phyloP scores from a whole-genome alignment of 805 yeast genomes.

The Suhomyces vadensis region DNA sequence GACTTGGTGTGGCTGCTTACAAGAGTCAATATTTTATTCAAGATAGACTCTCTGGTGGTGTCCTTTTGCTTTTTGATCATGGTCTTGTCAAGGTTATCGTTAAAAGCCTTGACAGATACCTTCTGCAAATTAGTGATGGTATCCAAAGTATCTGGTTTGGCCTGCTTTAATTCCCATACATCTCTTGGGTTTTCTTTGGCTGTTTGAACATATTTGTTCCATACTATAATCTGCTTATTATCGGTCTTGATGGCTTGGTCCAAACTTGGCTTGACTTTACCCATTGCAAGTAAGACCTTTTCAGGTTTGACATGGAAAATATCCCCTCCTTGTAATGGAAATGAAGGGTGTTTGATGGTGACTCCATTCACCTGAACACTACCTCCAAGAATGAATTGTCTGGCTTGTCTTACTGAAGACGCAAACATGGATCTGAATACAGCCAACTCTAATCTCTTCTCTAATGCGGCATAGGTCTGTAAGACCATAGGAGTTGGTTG shows the following conservation, averaged over 20 bases:
- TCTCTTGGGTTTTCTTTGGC: constrained; percentile 59
- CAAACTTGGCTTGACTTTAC: constrained; percentile 77
- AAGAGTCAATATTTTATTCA: constrained; percentile 42
- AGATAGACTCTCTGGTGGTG: constrained; percentile 48
- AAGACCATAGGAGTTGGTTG: constrained; percentile 76
- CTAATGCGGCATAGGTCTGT: constrained; percentile 87
- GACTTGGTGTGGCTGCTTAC: constrained; percentile 28
- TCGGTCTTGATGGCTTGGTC: constrained; percentile 69
- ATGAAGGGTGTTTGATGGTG: constrained; percentile 74
- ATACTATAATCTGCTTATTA: constrained; percentile 65
- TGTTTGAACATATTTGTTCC: constrained; percentile 70
- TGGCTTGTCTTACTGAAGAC: constrained; percentile 88
- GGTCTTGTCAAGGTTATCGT: constrained; percentile 39
- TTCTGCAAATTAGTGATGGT: constrained; percentile 18
- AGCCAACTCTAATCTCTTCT: constrained; percentile 87
- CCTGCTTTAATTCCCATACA: constrained; percentile 52
- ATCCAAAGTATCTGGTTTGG: constrained; percentile 40
- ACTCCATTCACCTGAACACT: constrained; percentile 86
- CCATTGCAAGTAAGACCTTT: constrained; percentile 80
- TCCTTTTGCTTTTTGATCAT: constrained; percentile 45
- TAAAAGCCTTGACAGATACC: constrained; percentile 27
- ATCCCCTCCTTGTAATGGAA: constrained; percentile 79
- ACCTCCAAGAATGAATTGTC: constrained; percentile 80
- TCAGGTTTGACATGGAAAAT: constrained; percentile 83
- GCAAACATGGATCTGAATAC: constrained; percentile 92